phyloP scores from a whole-genome alignment of 2,329 filamentous ascomycete species.

The Aspergillus transmontanensis region DNA sequence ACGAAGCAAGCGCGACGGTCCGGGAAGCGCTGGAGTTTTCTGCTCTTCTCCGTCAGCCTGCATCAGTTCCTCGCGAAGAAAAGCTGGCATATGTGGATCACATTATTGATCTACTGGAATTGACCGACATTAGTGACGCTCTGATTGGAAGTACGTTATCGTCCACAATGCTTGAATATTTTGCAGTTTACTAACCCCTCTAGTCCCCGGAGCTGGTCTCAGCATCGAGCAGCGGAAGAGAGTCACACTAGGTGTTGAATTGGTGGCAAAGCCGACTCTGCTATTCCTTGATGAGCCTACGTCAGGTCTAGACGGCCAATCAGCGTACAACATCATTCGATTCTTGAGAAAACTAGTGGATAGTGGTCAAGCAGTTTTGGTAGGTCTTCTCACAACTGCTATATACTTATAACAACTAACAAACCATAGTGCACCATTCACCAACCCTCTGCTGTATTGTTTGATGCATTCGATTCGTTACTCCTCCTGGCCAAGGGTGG shows the following conservation, averaged over 20 bases:
- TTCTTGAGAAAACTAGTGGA: constrained; percentile 68
- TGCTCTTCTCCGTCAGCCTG: constrained; percentile 62
- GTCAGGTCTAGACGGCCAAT: constrained; percentile 67
- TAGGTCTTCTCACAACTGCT: constrained; percentile 26
- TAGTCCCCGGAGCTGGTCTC: constrained; percentile 57
- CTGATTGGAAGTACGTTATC: constrained; percentile 55
- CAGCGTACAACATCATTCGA: constrained; percentile 58
- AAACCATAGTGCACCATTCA: constrained; percentile 60
- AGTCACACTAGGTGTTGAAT: constrained; percentile 62
- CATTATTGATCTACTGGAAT: constrained; percentile 66
- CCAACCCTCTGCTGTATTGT: constrained; percentile 68
- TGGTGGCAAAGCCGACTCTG: constrained; percentile 62
- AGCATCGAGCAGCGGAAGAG: constrained; percentile 68
- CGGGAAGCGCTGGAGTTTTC: constrained; percentile 67
- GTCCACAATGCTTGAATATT: background rate
- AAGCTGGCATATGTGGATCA: constrained; percentile 67
- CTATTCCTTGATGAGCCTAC: constrained; percentile 65
- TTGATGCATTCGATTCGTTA: constrained; percentile 67
- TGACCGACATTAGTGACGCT: constrained; percentile 64
- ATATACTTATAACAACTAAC: background rate
- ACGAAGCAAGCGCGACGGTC: constrained; percentile 65
- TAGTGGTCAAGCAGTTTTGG: constrained; percentile 67
- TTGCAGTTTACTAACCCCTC: background rate
- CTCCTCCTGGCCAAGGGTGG: constrained; percentile 67
- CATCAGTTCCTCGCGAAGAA: constrained; percentile 56